Base-by-base conservation (phyloP, 2,329 filamentous ascomycete species). In the Cordyceps fumosorosea region DNA sequence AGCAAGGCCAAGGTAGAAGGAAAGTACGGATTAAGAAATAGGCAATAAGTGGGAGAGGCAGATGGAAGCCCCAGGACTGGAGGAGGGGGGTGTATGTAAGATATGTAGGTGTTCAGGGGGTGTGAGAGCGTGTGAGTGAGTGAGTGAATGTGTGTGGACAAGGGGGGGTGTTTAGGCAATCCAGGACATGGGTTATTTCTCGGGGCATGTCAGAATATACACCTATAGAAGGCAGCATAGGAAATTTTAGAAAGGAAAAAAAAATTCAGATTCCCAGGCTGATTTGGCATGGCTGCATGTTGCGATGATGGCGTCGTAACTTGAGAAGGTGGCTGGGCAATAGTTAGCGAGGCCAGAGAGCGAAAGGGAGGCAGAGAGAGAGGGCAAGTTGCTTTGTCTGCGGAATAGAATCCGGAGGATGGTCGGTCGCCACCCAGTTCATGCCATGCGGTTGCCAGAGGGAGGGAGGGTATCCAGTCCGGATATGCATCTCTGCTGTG, bases 341-440 rank as follows among this genome's bases (percentile, higher is more conserved):
- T 11, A 44, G 40, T 12, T 26, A 56, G 54, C 24, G 29, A 29
- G 29, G 29, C 5, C 1, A 29, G 29, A 29, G 29, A 4, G 29
- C 3, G 29, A 29, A 7, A 29, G 5, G 5, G 29, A 29, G 29
- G 8, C 5, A 3, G 44, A 56, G 47, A 45, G 22, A 53, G 57
- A 22, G 37, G 48, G 57, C 12, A 45, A 37, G 45, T 53, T 60
- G 48, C 37, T 45, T 60, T 58, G 44, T 58, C 50, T 60, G 57
- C 57, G 57, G 56, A 59, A 52, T 34, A 24, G 56, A 59, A 59
- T 47, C 56, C 56, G 56, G 56, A 60, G 37, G 48, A 53, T 29
- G 48, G 37, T 45, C n/a, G 24, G 37, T 34, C 18, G 34, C 56
- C 50, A 7, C 55, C 22, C 10, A 40, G 55, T 20, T 37, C 40